A percentile compares a stretch with the other conserved stretches of the same genome.
Evolutionary conservation across 2,329 filamentous ascomycete genomes (phyloP).

Genomic region (Fusarium proliferatum): DNA sequence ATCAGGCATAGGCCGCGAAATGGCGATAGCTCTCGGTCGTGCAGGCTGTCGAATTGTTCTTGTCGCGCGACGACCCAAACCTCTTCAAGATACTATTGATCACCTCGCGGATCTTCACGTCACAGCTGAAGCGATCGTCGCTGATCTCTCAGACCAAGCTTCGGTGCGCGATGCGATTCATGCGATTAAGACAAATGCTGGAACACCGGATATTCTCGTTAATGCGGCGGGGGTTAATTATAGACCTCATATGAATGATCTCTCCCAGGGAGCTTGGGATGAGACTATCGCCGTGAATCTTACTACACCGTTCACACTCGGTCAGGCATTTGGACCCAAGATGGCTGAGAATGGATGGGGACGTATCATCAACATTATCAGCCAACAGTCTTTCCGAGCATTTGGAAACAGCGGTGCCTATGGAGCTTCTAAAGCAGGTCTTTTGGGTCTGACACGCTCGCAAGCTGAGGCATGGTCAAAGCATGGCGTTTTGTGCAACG

Average conservation of each 20-base stretch:
- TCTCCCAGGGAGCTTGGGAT: constrained; percentile 47
- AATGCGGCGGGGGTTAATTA: constrained; percentile 49
- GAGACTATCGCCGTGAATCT: constrained; percentile 49
- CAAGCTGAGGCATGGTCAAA: constrained; percentile 52
- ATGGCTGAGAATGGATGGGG: constrained; percentile 49
- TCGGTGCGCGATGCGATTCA: constrained; percentile 31
- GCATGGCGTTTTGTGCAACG: constrained; percentile 49
- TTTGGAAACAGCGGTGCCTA: constrained; percentile 51
- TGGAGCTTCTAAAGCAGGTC: constrained; percentile 48
- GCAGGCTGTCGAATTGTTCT: constrained; percentile 48
- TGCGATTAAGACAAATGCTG: constrained; percentile 37
- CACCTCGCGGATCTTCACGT: constrained; percentile 42
- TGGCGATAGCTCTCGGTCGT: constrained; percentile 46
- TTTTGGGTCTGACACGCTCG: constrained; percentile 47
- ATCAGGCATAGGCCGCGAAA: constrained; percentile 50
- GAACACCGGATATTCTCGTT: constrained; percentile 48
- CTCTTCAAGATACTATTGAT: constrained; percentile 40
- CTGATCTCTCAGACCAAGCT: constrained; percentile 30
- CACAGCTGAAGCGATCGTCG: constrained; percentile 34
- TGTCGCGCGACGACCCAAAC: constrained; percentile 44
- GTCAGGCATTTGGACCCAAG: constrained; percentile 47
- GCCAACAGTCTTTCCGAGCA: constrained; percentile 48
- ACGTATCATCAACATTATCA: constrained; percentile 50
- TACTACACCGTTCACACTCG: constrained; percentile 48
- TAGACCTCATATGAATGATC: constrained; percentile 45